Conservation (phyloP, 2,329 filamentous ascomycete genomes). For the Bertia moriformis region DNA sequence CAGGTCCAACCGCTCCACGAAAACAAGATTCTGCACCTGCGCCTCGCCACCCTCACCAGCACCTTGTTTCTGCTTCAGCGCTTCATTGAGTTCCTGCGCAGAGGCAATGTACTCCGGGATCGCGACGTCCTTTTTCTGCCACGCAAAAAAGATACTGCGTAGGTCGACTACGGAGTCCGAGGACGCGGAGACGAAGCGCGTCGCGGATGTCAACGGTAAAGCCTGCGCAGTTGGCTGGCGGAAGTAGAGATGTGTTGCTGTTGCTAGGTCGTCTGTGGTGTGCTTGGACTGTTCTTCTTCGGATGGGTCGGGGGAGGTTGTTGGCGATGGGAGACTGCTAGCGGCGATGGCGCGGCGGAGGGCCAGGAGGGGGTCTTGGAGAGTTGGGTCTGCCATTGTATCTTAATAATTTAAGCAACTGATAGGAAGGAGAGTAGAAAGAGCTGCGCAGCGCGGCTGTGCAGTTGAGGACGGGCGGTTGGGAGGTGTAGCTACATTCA, state of each 20-base stretch:
- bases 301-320: conserved; percentile 51
- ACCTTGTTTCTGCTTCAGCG: conserved; percentile 27
- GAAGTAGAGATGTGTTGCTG: conserved; percentile 70
- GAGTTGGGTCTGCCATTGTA: conserved; percentile 29
- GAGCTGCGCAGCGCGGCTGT: too few relatives aligned
- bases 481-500: too few relatives aligned
- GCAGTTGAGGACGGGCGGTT: too few relatives aligned
- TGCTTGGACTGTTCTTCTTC: too few relatives aligned
- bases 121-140: conserved; percentile 79
- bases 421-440: too few relatives aligned
- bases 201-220: conserved; percentile 58
- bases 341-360: conserved; percentile 71
- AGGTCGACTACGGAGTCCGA: conserved; percentile 58
- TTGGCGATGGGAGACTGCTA: conserved; percentile 56
- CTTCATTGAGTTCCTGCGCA: conserved; percentile 66
- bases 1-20: conserved; percentile 80
- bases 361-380: conserved; percentile 65
- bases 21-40: conserved; percentile 74
- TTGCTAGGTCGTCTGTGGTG: conserved; percentile 42
- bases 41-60: conserved; percentile 36
- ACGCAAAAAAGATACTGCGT: conserved; percentile 90
- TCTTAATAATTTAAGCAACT: too few relatives aligned
- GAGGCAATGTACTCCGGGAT: conserved; percentile 85
- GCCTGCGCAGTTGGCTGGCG: conserved; percentile 41
- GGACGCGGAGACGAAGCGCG: conserved; percentile 72